Percentiles rank a stretch among this genome's conserved stretches.
These are phyloP conservation scores for Podospora appendiculata DNA, from an alignment of 495 filamentous ascomycete genomes.

Conservation along the genomic window DNA sequence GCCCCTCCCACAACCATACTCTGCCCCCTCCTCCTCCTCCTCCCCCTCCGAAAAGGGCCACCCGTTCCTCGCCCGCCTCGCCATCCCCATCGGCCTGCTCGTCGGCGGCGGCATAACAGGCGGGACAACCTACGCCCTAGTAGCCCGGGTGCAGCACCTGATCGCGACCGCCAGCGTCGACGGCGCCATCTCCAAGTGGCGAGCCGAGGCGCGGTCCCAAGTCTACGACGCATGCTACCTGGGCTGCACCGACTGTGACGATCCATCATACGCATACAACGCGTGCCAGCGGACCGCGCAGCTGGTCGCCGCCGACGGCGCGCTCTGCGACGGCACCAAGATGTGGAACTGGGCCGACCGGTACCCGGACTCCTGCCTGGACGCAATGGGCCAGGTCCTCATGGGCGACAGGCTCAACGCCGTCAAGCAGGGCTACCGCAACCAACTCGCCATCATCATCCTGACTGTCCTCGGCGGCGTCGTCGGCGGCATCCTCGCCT, in stretches of 20 bases:
- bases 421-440: constrained; percentile 11
- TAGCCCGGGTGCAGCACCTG: constrained; percentile 12
- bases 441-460: constrained; percentile 8
- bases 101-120: background rate
- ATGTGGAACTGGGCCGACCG: constrained; percentile 19
- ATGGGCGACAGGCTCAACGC: constrained; percentile 9
- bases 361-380: constrained; percentile 17
- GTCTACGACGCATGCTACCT: constrained; percentile 22
- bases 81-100: background rate
- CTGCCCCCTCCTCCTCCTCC: no score
- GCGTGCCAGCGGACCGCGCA: constrained; percentile 16
- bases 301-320: constrained; percentile 1
- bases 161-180: constrained; percentile 10
- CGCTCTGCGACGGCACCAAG: constrained; percentile 13
- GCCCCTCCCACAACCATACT: no score
- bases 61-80: background rate
- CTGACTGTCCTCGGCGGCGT: constrained; percentile 14
- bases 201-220: constrained; percentile 7
- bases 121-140: constrained; percentile 10
- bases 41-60: no score
- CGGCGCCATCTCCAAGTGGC: constrained; percentile 10
- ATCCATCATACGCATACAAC: constrained; percentile 14
- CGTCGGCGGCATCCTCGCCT: constrained; percentile 3
- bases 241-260: constrained; percentile 19
- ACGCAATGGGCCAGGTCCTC: constrained; percentile 6